Evolutionary conservation across 352 stramenopile genomes (phyloP).

Genomic region (Phytophthora parvispora): DNA sequence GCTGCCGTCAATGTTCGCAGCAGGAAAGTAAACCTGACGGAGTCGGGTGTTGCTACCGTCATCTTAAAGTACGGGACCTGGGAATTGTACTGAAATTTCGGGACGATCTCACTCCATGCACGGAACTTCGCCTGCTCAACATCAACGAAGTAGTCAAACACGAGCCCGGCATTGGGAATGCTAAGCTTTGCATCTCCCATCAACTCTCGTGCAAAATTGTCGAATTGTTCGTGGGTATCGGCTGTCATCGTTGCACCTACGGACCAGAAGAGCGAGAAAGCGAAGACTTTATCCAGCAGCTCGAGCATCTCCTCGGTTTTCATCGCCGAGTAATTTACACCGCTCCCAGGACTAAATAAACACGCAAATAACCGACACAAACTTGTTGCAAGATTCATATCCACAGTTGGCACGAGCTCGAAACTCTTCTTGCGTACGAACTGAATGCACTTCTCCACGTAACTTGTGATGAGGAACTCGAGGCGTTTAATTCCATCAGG

Average conservation of each 20-base stretch:
- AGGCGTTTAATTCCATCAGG: slow-evolving; percentile 48
- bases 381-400: slow-evolving; percentile 91
- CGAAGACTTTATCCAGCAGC: slow-evolving; percentile 84
- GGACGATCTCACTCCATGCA: slow-evolving; percentile 71
- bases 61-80: slow-evolving; percentile 83
- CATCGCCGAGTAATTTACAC: slow-evolving; percentile 30
- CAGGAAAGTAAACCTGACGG: slow-evolving; percentile 75
- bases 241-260: slow-evolving; percentile 87
- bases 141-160: slow-evolving; percentile 93
- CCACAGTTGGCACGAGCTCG: slow-evolving; percentile 90
- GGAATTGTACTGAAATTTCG: slow-evolving; percentile 73
- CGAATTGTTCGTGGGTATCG: slow-evolving; percentile 81
- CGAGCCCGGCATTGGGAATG: slow-evolving; percentile 65
- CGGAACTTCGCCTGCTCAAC: slow-evolving; percentile 54
- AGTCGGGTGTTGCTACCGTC: slow-evolving; percentile 82
- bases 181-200: slow-evolving; percentile 60
- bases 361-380: slow-evolving; percentile 90
- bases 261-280: slow-evolving; percentile 94
- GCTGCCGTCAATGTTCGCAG: slow-evolving; percentile 62
- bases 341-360: slow-evolving; percentile 69
- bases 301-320: slow-evolving; percentile 58
- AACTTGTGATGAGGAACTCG: slow-evolving; percentile 56
- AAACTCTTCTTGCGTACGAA: slow-evolving; percentile 83
- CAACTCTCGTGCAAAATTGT: slow-evolving; percentile 80
- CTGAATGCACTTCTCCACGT: slow-evolving; percentile 79